These are phyloP conservation scores for Rhizopogon roseolus DNA, from an alignment of 768 basidiomycete genomes.

Conservation along the genomic window DNA sequence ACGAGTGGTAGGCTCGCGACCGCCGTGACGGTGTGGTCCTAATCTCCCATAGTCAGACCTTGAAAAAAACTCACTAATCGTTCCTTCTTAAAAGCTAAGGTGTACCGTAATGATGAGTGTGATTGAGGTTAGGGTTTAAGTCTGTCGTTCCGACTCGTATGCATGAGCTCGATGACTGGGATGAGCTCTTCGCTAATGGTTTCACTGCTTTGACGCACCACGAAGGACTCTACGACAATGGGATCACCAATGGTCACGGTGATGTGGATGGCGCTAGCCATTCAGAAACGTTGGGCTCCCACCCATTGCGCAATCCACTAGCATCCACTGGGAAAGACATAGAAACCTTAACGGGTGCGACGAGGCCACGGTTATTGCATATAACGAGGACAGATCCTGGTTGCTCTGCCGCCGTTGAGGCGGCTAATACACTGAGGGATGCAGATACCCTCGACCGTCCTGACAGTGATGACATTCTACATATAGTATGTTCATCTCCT, in stretches of 20 bases:
- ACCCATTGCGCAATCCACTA: background rate
- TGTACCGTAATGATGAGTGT: background rate
- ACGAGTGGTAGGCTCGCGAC: too few species aligned
- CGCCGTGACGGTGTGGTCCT: too few species aligned
- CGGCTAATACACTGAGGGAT: background rate
- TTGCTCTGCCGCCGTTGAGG: too few species aligned
- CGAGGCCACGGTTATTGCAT: background rate
- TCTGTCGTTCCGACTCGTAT: conserved; percentile 13
- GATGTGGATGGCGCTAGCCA: background rate
- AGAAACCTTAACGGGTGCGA: background rate
- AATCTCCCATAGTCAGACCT: too few species aligned
- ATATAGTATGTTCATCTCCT: background rate
- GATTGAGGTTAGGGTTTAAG: background rate
- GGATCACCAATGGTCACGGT: too few species aligned
- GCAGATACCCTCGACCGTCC: too few species aligned
- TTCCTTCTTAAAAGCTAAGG: too few species aligned
- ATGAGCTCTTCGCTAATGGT: conserved; percentile 17
- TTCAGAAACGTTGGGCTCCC: background rate
- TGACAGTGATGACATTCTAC: background rate
- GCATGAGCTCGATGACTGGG: conserved; percentile 19
- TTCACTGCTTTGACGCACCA: background rate
- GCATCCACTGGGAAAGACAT: background rate
- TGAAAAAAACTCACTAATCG: too few species aligned
- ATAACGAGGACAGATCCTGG: background rate
- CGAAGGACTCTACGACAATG: background rate